Evolutionary conservation across 2,329 filamentous ascomycete species (phyloP), one percentile per base, ranked within the genome.

Genomic region (Aspergillus niger): DNA sequence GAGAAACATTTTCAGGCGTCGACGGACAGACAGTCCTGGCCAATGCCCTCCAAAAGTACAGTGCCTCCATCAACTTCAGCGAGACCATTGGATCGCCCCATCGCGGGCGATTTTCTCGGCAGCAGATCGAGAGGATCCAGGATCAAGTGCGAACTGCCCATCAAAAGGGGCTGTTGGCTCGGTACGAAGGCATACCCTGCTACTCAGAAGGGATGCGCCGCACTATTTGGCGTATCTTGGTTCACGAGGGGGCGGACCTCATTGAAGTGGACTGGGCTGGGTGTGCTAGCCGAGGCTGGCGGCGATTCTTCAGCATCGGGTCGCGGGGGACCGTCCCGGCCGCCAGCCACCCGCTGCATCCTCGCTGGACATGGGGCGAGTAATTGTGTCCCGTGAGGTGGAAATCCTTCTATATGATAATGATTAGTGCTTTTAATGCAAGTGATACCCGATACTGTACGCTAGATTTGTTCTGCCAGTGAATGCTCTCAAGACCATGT

Each of bases 171-270:
- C 54, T 65, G 22, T 51, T 24, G 32, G 61, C 48, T 15, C 63
- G 65, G 20, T 65, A 66, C 32, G 53, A 56, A 8, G 63, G 52
- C 1, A 62, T 68, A 20, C 61, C 65, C 5, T 62, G 50, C 1
- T 36, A 58, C 3, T 50, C 58, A 30, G 22, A 50, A 13, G 39
- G 38, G 26, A 13, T 64, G 38, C 63, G 52, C 7, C 60, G 58
- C 13, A 24, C 62, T 11, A 55, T 67, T 15, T 62, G 63, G 64
- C 55, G 62, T 5, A 48, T 61, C 5, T 47, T 69, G 51, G 64
- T 61, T 1, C 52, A 52, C n/a, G 65, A 65, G 28, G 65, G 67
- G 8, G 67, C 55, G 6, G 67, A 67, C 56, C n/a, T 67, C 11
- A 60, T 67, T 15, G 67, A 69, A n/a, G 44, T 67, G 10, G 62